Conservation (phyloP, 2,329 filamentous ascomycete species). For the Fusarium brevicatenulatum region DNA sequence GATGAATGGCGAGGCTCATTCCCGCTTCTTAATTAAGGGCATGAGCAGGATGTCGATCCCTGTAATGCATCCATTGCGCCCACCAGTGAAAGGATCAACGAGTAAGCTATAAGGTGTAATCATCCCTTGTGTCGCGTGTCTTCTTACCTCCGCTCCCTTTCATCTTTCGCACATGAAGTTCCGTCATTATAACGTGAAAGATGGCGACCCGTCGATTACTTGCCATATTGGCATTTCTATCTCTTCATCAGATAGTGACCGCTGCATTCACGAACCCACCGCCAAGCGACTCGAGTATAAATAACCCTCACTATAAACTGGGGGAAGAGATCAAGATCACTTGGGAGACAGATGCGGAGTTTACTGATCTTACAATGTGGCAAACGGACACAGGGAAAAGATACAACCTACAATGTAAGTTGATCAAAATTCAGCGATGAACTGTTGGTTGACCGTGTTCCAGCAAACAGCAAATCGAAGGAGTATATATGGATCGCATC, state of each 20-base stretch:
- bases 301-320: background rate
- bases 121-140: background rate
- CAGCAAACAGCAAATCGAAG: constrained; percentile 11
- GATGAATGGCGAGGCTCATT: background rate
- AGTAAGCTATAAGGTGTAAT: background rate
- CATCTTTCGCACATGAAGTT: too few relatives aligned
- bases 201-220: background rate
- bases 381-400: background rate
- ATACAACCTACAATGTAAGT: background rate
- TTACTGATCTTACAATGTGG: background rate
- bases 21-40: background rate
- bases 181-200: rapidly evolving
- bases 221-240: background rate
- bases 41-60: background rate
- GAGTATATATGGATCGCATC: constrained; percentile 6
- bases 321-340: background rate
- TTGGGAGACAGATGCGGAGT: background rate
- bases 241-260: background rate
- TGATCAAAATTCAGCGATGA: rapidly evolving
- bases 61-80: background rate
- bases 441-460: background rate
- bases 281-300: background rate
- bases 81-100: background rate
- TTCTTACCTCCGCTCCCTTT: background rate
- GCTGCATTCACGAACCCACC: background rate